Percentiles rank a stretch among this genome's conserved stretches.
These are phyloP conservation scores for Penicillium cataractarum DNA, from an alignment of 495 filamentous ascomycete species.

Conservation along the genomic window DNA sequence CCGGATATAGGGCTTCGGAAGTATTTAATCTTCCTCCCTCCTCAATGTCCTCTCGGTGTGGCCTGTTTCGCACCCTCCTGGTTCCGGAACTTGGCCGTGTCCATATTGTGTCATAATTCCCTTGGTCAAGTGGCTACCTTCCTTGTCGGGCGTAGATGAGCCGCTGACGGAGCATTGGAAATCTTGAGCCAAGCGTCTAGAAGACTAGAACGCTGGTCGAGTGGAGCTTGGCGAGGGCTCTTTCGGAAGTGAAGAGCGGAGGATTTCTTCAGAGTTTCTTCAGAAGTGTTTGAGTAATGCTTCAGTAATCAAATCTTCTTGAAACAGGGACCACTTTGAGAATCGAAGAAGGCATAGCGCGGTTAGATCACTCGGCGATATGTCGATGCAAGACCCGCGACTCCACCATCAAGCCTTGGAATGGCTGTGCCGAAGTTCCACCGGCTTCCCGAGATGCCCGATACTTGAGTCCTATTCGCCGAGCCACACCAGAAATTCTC, in stretches of 20 bases:
- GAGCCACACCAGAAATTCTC: conserved; percentile 1
- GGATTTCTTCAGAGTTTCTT: neutral
- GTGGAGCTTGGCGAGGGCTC: neutral
- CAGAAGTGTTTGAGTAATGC: neutral
- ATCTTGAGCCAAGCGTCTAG: conserved; percentile 10
- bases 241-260: neutral
- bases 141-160: conserved; percentile 13
- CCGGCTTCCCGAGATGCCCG: conserved; percentile 12
- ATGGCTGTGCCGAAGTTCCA: conserved; percentile 1
- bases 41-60: neutral
- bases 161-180: conserved; percentile 9
- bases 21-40: conserved; percentile 3
- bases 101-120: conserved; percentile 17
- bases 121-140: conserved; percentile 9
- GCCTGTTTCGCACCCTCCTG: conserved; percentile 3
- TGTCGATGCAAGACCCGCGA: neutral
- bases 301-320: neutral
- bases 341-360: neutral
- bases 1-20: neutral
- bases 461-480: conserved; percentile 8
- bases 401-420: conserved; percentile 6
- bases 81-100: conserved; percentile 6
- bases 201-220: neutral
- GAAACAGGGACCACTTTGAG: neutral
- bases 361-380: neutral